A percentile compares a stretch with the other conserved stretches of the same genome.
Conservation (phyloP, 1,139 yeast species). For the Saccharomyces hybrid region DNA sequence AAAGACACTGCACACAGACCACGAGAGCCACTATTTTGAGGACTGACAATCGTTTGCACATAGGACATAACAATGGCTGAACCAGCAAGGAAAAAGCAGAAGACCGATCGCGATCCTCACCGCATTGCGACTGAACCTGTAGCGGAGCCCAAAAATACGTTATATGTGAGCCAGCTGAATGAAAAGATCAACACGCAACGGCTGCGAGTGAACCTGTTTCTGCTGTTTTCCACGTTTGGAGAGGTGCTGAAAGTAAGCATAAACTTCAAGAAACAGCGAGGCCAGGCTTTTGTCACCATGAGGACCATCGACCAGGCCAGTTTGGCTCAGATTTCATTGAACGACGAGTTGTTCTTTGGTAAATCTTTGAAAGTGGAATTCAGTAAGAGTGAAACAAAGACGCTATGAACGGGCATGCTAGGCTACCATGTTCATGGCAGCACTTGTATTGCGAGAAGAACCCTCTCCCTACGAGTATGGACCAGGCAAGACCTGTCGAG, state of each 20-base stretch:
- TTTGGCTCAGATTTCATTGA: constrained; percentile 22
- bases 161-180: constrained; percentile 24
- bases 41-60: no score
- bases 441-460: background rate
- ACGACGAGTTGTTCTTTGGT: constrained; percentile 25
- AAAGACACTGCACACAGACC: background rate
- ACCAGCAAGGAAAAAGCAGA: constrained; percentile 1
- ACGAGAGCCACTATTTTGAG: background rate
- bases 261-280: constrained; percentile 18
- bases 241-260: constrained; percentile 27
- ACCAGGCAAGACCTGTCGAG: no score
- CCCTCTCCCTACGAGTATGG: no score
- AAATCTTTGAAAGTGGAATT: constrained; percentile 21
- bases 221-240: constrained; percentile 28
- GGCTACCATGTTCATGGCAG: background rate
- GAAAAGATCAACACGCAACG: constrained; percentile 19
- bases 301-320: constrained; percentile 27
- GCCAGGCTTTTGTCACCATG: constrained; percentile 24
- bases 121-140: constrained; percentile 21
- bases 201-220: constrained; percentile 21
- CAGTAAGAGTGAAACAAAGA: constrained; percentile 16
- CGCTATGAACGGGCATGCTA: background rate
- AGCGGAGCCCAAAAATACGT: constrained; percentile 19
- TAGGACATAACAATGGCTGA: background rate
- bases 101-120: constrained; percentile 1